phyloP scores from a whole-genome alignment of 163 green algal genomes.

The Volvox carteri region DNA sequence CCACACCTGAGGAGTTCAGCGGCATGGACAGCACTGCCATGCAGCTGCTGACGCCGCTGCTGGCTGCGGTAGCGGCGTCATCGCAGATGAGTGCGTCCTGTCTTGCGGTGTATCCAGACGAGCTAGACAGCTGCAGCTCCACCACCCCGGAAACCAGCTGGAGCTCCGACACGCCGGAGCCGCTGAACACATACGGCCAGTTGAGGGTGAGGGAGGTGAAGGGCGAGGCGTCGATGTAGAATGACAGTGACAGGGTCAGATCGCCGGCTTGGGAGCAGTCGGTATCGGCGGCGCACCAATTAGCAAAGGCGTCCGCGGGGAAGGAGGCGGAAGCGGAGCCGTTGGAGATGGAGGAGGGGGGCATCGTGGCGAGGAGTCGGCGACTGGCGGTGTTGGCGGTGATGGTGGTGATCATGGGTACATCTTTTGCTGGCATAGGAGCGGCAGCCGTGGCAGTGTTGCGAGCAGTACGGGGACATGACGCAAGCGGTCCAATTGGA shows the following conservation, averaged over 20 bases:
- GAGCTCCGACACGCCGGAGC: neutral
- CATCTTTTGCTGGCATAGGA: too few relatives aligned
- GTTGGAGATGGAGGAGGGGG: constrained; percentile 14
- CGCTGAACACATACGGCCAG: constrained; percentile 37
- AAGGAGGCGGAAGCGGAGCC: constrained; percentile 41
- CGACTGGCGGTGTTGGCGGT: neutral
- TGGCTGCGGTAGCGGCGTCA: too few relatives aligned
- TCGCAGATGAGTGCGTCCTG: constrained; percentile 9
- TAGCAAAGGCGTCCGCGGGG: constrained; percentile 1
- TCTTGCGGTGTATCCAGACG: neutral
- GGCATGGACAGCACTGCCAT: constrained; percentile 6
- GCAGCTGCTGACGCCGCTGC: neutral
- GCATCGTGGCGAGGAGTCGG: neutral
- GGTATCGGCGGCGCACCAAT: constrained; percentile 27
- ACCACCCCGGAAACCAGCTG: constrained; percentile 38
- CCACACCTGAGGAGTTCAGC: neutral
- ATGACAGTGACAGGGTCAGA: neutral
- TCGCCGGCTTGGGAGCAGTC: constrained; percentile 17
- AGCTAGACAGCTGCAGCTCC: constrained; percentile 28
- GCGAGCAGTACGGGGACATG: too few relatives aligned
- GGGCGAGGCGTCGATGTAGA: constrained; percentile 17
- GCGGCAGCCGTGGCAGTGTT: too few relatives aligned
- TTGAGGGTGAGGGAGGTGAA: constrained; percentile 15
- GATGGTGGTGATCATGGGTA: neutral
- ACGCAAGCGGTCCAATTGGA: too few relatives aligned